A percentile compares a stretch with the other conserved stretches of the same genome.
Evolutionary conservation across 257 asterid genomes (phyloP).

Genomic region (Solanum tarijense): DNA sequence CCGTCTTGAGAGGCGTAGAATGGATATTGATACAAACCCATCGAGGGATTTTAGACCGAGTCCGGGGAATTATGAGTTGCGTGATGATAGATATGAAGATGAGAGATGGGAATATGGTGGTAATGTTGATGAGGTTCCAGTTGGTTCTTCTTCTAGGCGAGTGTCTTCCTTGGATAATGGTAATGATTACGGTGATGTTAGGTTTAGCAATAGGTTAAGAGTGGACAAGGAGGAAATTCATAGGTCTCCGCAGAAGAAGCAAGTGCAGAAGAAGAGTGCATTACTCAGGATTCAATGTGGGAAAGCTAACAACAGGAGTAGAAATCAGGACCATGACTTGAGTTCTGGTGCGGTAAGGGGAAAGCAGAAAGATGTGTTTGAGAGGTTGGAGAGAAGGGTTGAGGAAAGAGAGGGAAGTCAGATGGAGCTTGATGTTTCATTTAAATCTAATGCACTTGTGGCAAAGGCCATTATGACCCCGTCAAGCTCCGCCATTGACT

Average conservation of each 20-base stretch:
- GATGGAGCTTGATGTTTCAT: conserved; percentile 67
- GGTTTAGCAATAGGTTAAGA: conserved; percentile 36
- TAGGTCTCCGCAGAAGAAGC: conserved; percentile 36
- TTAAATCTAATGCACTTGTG: conserved; percentile 68
- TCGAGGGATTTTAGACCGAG: background rate
- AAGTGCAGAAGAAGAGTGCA: conserved; percentile 37
- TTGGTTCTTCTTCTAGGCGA: conserved; percentile 7
- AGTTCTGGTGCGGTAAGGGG: conserved; percentile 24
- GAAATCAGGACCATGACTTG: conserved; percentile 19
- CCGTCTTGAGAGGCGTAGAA: background rate
- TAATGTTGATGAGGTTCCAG: conserved; percentile 13
- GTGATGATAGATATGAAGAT: conserved; percentile 12
- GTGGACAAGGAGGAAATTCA: conserved; percentile 15
- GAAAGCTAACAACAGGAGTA: conserved; percentile 27
- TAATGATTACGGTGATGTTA: conserved; percentile 30
- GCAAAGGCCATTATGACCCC: conserved; percentile 63
- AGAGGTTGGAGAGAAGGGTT: conserved; percentile 14
- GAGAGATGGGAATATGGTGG: conserved; percentile 22
- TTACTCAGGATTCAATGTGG: conserved; percentile 39
- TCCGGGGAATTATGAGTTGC: conserved; percentile 10
- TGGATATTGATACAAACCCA: background rate
- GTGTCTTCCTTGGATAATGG: conserved; percentile 11
- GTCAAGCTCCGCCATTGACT: conserved; percentile 23
- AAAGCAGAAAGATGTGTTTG: conserved; percentile 22
- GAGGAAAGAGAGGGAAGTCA: conserved; percentile 46